phyloP scores from a whole-genome alignment of 2,329 filamentous ascomycete species.

The Anthostomella pinea region DNA sequence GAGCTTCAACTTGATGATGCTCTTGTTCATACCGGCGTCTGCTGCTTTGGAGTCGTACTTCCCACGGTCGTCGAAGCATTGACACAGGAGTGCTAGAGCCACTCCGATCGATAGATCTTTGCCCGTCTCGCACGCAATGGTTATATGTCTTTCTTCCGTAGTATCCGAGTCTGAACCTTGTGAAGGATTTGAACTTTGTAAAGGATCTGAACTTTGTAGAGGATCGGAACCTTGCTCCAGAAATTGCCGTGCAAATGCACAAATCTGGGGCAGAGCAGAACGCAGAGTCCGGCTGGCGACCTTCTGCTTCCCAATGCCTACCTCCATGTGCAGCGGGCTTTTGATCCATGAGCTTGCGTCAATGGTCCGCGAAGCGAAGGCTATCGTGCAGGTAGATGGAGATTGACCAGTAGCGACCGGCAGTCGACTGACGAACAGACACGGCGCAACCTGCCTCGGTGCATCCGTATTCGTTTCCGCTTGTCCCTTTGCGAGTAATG shows the following conservation, averaged over 20 bases:
- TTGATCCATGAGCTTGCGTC: slow-evolving; percentile 42
- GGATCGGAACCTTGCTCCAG: slow-evolving; percentile 23
- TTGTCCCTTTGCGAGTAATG: slow-evolving; percentile 36
- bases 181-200: no score
- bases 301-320: slow-evolving; percentile 71
- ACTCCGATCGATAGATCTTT: slow-evolving; percentile 78
- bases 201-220: no score
- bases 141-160: neutral
- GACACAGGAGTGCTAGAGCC: slow-evolving; percentile 72
- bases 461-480: slow-evolving; percentile 33
- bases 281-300: slow-evolving; percentile 81
- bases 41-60: slow-evolving; percentile 13
- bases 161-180: no score
- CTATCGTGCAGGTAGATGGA: slow-evolving; percentile 38
- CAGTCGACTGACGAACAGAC: slow-evolving; percentile 27
- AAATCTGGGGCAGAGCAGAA: slow-evolving; percentile 62
- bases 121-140: slow-evolving; percentile 70
- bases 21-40: slow-evolving; percentile 59
- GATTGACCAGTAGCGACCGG: slow-evolving; percentile 11
- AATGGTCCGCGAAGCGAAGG: slow-evolving; percentile 42
- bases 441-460: slow-evolving; percentile 34
- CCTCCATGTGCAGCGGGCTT: slow-evolving; percentile 42
- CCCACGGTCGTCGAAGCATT: slow-evolving; percentile 66
- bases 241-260: slow-evolving; percentile 48
- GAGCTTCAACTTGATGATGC: slow-evolving; percentile 70